Conservation (phyloP, 2,329 filamentous ascomycete species). For the Ascochyta clinopodiicola region DNA sequence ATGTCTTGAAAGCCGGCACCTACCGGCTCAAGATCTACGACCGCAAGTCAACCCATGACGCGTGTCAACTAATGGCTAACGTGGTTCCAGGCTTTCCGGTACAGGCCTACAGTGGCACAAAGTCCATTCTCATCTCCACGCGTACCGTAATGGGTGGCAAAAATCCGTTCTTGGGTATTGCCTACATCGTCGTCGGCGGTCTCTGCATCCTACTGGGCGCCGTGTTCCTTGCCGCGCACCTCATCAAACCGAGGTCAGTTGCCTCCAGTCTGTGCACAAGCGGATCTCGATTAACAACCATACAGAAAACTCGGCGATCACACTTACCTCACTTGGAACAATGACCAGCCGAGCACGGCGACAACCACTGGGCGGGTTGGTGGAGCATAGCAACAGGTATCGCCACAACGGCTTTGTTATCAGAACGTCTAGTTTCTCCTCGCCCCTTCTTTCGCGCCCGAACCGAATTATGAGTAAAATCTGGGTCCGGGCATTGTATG, state of each 20-base stretch:
- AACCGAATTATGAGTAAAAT: slow-evolving; percentile 24
- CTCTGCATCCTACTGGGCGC: slow-evolving; percentile 88
- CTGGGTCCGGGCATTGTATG: slow-evolving; percentile 32
- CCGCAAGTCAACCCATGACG: slow-evolving; percentile 63
- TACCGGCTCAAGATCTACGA: slow-evolving; percentile 81
- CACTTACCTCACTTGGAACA: slow-evolving; percentile 97
- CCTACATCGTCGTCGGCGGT: slow-evolving; percentile 92
- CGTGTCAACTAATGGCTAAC: slow-evolving; percentile 29
- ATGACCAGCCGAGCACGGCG: slow-evolving; percentile 66
- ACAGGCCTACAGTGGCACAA: slow-evolving; percentile 79
- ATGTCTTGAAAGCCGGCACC: slow-evolving; percentile 69
- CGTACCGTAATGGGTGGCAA: slow-evolving; percentile 91
- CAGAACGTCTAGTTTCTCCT: slow-evolving; percentile 20
- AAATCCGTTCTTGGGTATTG: slow-evolving; percentile 95
- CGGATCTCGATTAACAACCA: slow-evolving; percentile 16
- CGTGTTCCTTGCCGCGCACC: slow-evolving; percentile 86
- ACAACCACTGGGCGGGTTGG: slow-evolving; percentile 56
- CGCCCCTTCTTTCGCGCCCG: slow-evolving; percentile 18
- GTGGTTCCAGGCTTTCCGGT: slow-evolving; percentile 75
- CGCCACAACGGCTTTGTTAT: slow-evolving; percentile 22
- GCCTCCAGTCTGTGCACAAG: neutral
- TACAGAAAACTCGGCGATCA: slow-evolving; percentile 94
- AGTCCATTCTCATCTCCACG: slow-evolving; percentile 88
- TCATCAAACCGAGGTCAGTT: slow-evolving; percentile 84
- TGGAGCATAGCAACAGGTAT: slow-evolving; percentile 37